Percentiles rank a stretch among this genome's conserved stretches.
These are phyloP conservation scores for Ceratocystis lukuohia DNA, from an alignment of 2,329 filamentous ascomycete species.

Conservation along the genomic window DNA sequence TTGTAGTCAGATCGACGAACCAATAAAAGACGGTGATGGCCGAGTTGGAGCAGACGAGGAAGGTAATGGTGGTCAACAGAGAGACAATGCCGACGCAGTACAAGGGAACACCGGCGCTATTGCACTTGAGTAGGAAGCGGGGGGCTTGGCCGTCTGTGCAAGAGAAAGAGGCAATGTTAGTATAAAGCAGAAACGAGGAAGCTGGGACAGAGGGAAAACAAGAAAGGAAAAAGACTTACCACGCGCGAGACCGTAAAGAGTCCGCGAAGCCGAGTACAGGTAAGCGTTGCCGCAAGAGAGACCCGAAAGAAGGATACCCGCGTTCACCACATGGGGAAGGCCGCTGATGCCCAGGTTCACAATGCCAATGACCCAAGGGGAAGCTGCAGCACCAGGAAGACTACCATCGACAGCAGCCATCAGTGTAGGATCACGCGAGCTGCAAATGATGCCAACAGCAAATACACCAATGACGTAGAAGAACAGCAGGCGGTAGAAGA, in stretches of 20 bases:
- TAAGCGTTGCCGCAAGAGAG: constrained; percentile 39
- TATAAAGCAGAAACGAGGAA: background rate
- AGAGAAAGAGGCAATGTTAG: constrained; percentile 20
- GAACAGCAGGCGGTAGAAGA: constrained; percentile 57
- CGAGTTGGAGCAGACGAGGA: constrained; percentile 37
- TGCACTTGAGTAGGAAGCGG: constrained; percentile 43
- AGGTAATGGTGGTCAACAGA: constrained; percentile 39
- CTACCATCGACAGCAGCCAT: constrained; percentile 34
- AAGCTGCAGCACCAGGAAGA: constrained; percentile 41
- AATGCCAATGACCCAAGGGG: constrained; percentile 48
- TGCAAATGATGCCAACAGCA: constrained; percentile 40
- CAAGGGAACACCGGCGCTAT: constrained; percentile 46
- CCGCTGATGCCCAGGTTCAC: constrained; percentile 43
- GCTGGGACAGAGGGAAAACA: background rate
- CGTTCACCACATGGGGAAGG: constrained; percentile 49
- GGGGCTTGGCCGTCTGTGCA: constrained; percentile 35
- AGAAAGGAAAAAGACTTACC: constrained; percentile 19
- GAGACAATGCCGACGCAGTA: constrained; percentile 43
- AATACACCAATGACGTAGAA: constrained; percentile 60
- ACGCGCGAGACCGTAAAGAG: constrained; percentile 37
- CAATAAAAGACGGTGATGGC: constrained; percentile 39
- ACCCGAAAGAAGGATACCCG: constrained; percentile 27
- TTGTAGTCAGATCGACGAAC: constrained; percentile 44
- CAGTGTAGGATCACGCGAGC: constrained; percentile 38
- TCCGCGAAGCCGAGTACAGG: constrained; percentile 38